phyloP scores from a whole-genome alignment of 352 stramenopile genomes.

The Globisporangium canariense region DNA sequence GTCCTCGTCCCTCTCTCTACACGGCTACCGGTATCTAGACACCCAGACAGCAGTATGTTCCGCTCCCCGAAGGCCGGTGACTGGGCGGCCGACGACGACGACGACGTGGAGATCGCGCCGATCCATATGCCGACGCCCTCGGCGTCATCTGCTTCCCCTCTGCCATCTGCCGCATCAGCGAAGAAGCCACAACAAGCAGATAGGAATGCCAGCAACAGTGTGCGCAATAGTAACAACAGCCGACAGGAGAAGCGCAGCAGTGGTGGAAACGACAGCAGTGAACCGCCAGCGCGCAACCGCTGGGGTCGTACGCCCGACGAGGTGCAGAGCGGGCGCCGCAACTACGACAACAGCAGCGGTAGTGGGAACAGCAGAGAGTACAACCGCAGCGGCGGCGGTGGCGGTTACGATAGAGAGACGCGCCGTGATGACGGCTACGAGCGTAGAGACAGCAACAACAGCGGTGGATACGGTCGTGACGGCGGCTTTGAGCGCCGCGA shows the following conservation, averaged over 20 bases:
- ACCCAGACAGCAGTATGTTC: constrained; percentile 46
- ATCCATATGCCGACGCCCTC: constrained; percentile 8
- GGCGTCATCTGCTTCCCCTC: constrained; percentile 8
- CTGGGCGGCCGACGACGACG: constrained; percentile 77
- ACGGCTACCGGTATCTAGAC: background rate
- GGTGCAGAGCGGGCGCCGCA: constrained; percentile 18
- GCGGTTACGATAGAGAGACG: constrained; percentile 3
- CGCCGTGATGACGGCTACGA: constrained; percentile 7
- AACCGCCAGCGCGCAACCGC: constrained; percentile 11
- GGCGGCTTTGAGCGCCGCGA: background rate
- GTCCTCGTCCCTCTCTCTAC: background rate
- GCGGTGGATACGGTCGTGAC: constrained; percentile 7
- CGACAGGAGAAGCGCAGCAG: constrained; percentile 6
- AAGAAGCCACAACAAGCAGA: constrained; percentile 15
- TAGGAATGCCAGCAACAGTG: background rate
- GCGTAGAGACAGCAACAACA: constrained; percentile 2
- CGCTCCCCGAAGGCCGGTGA: constrained; percentile 60
- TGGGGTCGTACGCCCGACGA: constrained; percentile 13
- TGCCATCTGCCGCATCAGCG: constrained; percentile 4
- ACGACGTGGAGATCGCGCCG: constrained; percentile 48
- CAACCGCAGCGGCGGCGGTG: constrained; percentile 5
- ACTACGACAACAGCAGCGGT: constrained; percentile 14
- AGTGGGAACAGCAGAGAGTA: constrained; percentile 15
- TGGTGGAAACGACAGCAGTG: background rate
- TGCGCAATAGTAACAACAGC: constrained; percentile 2